Base-by-base conservation (phyloP, 441 rosid genomes). In the Jatropha podagrica region DNA sequence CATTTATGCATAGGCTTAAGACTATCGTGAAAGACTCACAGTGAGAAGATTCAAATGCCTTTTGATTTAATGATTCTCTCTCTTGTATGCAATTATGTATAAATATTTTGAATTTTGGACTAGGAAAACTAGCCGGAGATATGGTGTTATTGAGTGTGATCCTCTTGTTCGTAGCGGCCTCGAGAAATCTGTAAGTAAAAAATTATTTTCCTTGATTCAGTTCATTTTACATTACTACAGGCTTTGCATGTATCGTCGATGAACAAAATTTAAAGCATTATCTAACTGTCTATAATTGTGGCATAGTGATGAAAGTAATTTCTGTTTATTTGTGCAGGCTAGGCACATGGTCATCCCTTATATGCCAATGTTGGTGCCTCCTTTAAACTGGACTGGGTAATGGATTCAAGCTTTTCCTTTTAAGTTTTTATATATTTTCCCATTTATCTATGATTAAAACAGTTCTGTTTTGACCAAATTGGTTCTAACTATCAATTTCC, bases 331-430 rank as follows among this genome's bases (percentile, higher is more conserved):
- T 67, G 40, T 77, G 74, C 93, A 96, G 99, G 99, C 95, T 68
- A 89, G 93, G 81, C 97, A 94, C 85, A 91, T 91, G 97, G 95
- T 96, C 83, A 91, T 96, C 79, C 97, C 98, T 78, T 92, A 96
- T 80, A 87, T 96, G 96, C 99, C 99, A 62, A 96, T 96, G 99
- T 75, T 96, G 79, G 82, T 96, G 76, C 97, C 98, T 76, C 98
- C 99, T 23, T 37, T 77, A 82, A 89, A 94, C 77, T 96, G 99
- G 99, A 89, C 86, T 77, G 95, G 97, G 99, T 96, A 92, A 77
- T 88, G n/a, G 13, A 51, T 81, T 54, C n/a, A 64, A 65, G 71
- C 80, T 66, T 68, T 76, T 77, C 7, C 11, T 77, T 74, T 70
- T 56, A 54, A 49, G 5, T 18, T 51, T 55, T 60, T 58, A 4